Conservation (phyloP, 345 rosid genomes). For the Hibiscus trionum region DNA sequence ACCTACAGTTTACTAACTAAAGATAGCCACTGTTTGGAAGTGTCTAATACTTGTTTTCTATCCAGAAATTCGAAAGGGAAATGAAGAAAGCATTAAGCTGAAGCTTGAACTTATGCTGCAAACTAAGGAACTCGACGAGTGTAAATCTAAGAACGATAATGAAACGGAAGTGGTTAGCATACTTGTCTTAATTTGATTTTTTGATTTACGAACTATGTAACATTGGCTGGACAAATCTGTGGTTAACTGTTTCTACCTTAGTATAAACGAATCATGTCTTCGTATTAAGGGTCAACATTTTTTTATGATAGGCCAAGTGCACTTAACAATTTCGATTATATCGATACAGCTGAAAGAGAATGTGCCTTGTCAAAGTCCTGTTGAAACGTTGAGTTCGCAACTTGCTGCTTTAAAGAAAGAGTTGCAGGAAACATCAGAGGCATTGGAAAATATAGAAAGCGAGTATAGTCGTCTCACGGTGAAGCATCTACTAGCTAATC, state of each 20-base stretch:
- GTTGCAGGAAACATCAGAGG: constrained; percentile 19
- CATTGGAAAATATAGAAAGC: constrained; percentile 13
- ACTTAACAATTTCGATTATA: neutral
- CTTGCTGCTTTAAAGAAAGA: constrained; percentile 9
- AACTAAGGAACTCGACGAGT: constrained; percentile 10
- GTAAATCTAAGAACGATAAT: neutral
- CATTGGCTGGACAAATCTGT: neutral
- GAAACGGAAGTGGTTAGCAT: constrained; percentile 1
- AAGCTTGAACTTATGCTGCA: neutral
- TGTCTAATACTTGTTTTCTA: neutral
- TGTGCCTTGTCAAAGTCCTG: neutral
- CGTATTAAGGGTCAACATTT: neutral
- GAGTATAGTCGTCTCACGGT: constrained; percentile 3
- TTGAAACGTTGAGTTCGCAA: constrained; percentile 5
- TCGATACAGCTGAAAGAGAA: constrained; percentile 20
- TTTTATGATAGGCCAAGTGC: neutral
- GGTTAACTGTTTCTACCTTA: neutral
- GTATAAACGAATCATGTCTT: neutral
- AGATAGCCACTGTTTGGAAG: too few species aligned
- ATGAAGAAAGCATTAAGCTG: constrained; percentile 7
- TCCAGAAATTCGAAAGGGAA: constrained; percentile 12
- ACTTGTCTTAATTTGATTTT: neutral
- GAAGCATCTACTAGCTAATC: constrained; percentile 13
- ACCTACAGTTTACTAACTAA: too few species aligned
- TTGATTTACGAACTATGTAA: too few species aligned